Conservation (phyloP, 2,329 filamentous ascomycete species). For the Apiospora hydei region DNA sequence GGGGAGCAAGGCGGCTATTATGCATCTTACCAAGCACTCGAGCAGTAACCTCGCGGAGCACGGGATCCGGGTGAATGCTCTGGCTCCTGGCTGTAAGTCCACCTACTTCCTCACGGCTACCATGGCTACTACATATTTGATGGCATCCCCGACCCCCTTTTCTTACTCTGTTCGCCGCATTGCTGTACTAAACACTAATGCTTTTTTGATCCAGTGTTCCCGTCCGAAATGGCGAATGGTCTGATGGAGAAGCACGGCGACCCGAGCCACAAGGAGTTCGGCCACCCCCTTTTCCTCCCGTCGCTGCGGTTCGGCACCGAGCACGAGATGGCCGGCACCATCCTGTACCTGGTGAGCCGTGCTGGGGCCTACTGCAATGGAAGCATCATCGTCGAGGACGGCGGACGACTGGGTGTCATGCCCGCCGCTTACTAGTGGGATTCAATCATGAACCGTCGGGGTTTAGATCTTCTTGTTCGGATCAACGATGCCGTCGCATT, state of each 20-base stretch:
- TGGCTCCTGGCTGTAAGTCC: constrained; percentile 42
- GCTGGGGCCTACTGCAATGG: constrained; percentile 41
- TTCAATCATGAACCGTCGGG: neutral
- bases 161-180: no score
- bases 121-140: neutral
- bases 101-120: neutral
- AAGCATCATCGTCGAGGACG: constrained; percentile 38
- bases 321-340: constrained; percentile 40
- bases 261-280: constrained; percentile 33
- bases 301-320: constrained; percentile 38
- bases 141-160: no score
- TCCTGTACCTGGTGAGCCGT: constrained; percentile 40
- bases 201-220: constrained; percentile 37
- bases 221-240: constrained; percentile 33
- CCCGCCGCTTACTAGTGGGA: constrained; percentile 34
- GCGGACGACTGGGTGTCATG: constrained; percentile 37
- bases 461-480: no score
- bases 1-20: constrained; percentile 38
- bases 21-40: constrained; percentile 40
- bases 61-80: constrained; percentile 39
- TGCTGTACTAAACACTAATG: neutral
- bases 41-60: constrained; percentile 35
- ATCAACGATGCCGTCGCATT: neutral
- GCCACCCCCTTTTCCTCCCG: constrained; percentile 36
- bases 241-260: constrained; percentile 33